These are phyloP conservation scores for sorghum (Sorghum bicolor) DNA, from an alignment of 176 grass and related monocot species.

Conservation along the genomic window Sorghum_bicolor_NCBIv3 NC_012874.2:58064001-58064500, in stretches of 20 bases:
- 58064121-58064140: neutral
- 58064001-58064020: neutral
- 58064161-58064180: neutral
- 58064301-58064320: neutral
- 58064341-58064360: neutral
- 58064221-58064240: neutral
- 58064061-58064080: neutral
- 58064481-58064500: neutral
- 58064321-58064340: neutral
- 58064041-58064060: neutral
- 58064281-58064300: neutral
- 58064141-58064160: neutral
- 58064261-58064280: neutral
- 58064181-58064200: neutral
- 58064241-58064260: neutral
- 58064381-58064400: neutral
- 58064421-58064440: neutral
- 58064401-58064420: neutral
- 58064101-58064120: neutral
- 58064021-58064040: neutral
- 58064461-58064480: neutral
- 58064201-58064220: neutral
- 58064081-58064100: neutral
- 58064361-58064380: neutral
- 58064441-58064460: neutral